phyloP scores from a whole-genome alignment of 2,329 filamentous ascomycete genomes.

The Dactylellina leptospora region DNA sequence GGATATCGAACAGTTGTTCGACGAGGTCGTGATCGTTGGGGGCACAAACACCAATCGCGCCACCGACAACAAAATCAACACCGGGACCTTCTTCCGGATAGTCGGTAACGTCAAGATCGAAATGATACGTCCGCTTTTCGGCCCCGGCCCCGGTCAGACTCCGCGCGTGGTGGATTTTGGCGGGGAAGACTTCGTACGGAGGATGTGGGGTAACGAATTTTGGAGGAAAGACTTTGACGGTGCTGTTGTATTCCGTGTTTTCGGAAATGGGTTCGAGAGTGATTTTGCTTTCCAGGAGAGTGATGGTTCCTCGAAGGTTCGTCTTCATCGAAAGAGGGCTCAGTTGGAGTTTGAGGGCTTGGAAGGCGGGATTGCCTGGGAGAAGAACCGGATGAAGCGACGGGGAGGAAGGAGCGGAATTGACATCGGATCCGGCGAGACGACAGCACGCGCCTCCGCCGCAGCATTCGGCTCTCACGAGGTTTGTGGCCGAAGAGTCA shows the following conservation, averaged over 20 bases:
- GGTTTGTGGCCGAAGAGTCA: constrained; percentile 56
- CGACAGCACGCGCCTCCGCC: constrained; percentile 57
- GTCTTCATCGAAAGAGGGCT: constrained; percentile 75
- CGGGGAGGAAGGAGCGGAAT: constrained; percentile 37
- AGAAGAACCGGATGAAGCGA: constrained; percentile 56
- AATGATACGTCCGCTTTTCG: constrained; percentile 97
- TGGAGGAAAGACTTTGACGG: constrained; percentile 73
- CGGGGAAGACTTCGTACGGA: constrained; percentile 88
- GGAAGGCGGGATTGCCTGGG: constrained; percentile 86
- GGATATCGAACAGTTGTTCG: constrained; percentile 81
- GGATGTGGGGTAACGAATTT: constrained; percentile 92
- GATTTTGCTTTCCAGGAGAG: constrained; percentile 78
- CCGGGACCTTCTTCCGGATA: constrained; percentile 82
- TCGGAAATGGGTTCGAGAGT: constrained; percentile 71
- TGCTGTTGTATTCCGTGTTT: constrained; percentile 59
- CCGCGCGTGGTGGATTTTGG: constrained; percentile 82
- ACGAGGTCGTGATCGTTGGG: constrained; percentile 81
- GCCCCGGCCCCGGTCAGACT: constrained; percentile 88
- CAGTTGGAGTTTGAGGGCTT: constrained; percentile 78
- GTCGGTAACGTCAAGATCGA: constrained; percentile 94
- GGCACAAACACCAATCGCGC: constrained; percentile 90
- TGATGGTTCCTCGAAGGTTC: constrained; percentile 73
- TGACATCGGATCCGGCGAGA: constrained; percentile 35
- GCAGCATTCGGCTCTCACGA: constrained; percentile 55
- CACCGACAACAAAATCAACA: constrained; percentile 94